Evolutionary conservation across 73 alveolate species (phyloP).

Genomic region (Symbiodinium pilosum): DNA sequence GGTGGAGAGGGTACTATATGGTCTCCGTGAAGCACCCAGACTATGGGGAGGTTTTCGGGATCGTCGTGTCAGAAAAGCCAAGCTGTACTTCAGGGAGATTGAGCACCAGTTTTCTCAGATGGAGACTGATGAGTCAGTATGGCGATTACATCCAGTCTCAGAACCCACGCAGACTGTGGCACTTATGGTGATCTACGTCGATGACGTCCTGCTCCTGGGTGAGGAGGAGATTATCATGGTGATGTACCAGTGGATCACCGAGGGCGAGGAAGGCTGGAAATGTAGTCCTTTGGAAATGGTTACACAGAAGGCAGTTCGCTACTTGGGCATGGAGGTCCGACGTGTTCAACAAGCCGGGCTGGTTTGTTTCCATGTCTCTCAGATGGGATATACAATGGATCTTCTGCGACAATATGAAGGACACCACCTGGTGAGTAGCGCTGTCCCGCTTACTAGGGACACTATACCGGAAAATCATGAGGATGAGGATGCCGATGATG

Average conservation of each 20-base stretch:
- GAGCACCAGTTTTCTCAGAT: not conserved
- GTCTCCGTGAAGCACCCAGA: not conserved
- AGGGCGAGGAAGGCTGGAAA: not conserved
- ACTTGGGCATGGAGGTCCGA: not conserved
- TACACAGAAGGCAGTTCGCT: not conserved
- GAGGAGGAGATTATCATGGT: not conserved
- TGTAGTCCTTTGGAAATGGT: not conserved
- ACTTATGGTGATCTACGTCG: not conserved
- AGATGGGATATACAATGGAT: not conserved
- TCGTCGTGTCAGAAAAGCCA: not conserved
- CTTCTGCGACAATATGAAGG: not conserved
- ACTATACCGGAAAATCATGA: not conserved
- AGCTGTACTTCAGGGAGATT: not conserved
- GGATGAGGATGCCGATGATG: not conserved
- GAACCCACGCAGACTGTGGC: not conserved
- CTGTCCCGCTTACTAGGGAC: not conserved
- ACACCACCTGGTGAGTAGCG: too few relatives aligned
- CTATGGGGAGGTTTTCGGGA: not conserved
- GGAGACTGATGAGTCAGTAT: not conserved
- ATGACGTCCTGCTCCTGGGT: not conserved
- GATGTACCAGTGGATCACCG: not conserved
- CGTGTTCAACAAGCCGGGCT: not conserved
- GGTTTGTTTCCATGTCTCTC: not conserved
- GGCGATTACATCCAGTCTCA: not conserved
- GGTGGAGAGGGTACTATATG: not conserved